Conservation (phyloP, 83 land plant species). For the Thuja plicata region DNA sequence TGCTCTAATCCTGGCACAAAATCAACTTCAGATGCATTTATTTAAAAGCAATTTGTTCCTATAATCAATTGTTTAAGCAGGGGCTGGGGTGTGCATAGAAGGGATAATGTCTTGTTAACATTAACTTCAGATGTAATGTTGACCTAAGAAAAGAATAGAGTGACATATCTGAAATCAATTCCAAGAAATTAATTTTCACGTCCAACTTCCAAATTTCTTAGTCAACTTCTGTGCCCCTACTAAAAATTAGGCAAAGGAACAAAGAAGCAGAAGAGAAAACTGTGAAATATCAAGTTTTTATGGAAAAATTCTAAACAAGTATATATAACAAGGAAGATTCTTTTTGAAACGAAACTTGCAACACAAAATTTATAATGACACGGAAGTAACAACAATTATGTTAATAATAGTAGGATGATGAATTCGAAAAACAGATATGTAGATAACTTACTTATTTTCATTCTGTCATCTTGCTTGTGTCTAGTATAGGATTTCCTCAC, state of each 20-base stretch:
- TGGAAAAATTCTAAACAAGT: neutral
- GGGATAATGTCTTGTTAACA: neutral
- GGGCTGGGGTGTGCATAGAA: neutral
- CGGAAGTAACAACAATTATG: neutral
- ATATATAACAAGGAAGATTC: neutral
- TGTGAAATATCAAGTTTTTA: neutral
- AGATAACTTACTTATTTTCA: slow-evolving; percentile 1
- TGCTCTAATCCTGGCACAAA: neutral
- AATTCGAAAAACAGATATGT: neutral
- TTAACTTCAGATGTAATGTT: neutral
- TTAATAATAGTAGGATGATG: neutral
- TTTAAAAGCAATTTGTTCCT: neutral
- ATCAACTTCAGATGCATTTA: neutral
- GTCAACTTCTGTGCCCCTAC: neutral
- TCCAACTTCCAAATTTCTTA: neutral
- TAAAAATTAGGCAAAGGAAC: neutral
- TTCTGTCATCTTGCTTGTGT: neutral
- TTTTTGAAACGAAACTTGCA: neutral
- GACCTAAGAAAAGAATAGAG: neutral
- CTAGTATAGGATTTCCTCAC: neutral
- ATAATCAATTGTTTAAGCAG: neutral
- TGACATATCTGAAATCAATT: neutral
- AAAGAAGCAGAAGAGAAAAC: neutral
- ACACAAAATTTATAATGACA: neutral
- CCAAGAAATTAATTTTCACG: neutral